Conservation (phyloP, 495 filamentous ascomycete species). For the Daldinia bambusicola region DNA sequence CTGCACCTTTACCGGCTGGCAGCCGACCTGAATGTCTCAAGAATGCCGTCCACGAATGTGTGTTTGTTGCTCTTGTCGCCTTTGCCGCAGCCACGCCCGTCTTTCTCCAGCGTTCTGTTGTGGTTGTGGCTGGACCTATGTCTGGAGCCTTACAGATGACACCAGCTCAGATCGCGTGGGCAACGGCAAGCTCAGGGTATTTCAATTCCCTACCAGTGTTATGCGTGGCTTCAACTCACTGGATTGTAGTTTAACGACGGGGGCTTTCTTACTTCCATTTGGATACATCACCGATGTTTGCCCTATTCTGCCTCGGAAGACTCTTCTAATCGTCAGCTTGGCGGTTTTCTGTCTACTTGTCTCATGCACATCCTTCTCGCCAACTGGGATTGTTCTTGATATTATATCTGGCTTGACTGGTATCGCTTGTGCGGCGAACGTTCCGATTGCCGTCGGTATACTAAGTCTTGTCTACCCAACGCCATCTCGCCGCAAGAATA, state of each 20-base stretch:
- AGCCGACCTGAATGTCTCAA: conserved; percentile 66
- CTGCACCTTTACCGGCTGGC: conserved; percentile 27
- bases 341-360: conserved; percentile 63
- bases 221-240: conserved; percentile 3
- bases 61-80: conserved; percentile 70
- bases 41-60: conserved; percentile 65
- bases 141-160: conserved; percentile 69
- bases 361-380: conserved; percentile 64
- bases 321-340: conserved; percentile 65
- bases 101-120: conserved; percentile 65
- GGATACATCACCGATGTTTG: conserved; percentile 66
- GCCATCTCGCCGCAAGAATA: conserved; percentile 65
- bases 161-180: conserved; percentile 70
- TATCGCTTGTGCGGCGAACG: conserved; percentile 66
- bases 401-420: conserved; percentile 68
- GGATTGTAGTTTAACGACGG: conserved; percentile 58
- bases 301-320: conserved; percentile 65
- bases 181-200: conserved; percentile 65
- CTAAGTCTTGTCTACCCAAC: conserved; percentile 66
- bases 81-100: conserved; percentile 72
- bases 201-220: conserved; percentile 16
- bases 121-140: conserved; percentile 68
- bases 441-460: conserved; percentile 70
- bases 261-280: conserved; percentile 70
- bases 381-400: conserved; percentile 64